A percentile compares a stretch with the other conserved stretches of the same genome.
These are phyloP conservation scores for Retiboletus flavoniger DNA, from an alignment of 1,284 basidiomycete genomes.

Conservation along the genomic window DNA sequence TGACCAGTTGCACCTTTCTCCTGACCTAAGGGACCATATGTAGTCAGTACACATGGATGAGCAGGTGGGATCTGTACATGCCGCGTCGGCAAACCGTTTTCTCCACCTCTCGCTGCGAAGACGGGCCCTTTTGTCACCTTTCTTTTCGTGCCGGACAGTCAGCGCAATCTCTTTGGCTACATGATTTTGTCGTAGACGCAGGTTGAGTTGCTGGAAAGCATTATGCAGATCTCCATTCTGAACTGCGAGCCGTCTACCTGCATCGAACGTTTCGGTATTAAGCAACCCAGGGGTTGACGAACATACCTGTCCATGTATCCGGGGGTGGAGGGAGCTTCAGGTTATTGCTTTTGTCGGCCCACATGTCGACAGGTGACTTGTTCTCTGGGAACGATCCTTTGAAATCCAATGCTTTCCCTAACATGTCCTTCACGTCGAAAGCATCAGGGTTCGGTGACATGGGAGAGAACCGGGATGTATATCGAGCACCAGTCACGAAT, in stretches of 20 bases:
- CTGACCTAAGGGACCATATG: conserved; percentile 42
- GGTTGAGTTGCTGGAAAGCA: conserved; percentile 51
- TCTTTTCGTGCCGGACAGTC: conserved; percentile 60
- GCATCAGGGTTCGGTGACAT: background rate
- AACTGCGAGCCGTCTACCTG: conserved; percentile 46
- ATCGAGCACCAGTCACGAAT: conserved; percentile 9
- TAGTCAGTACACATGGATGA: conserved; percentile 12
- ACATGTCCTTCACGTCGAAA: conserved; percentile 19
- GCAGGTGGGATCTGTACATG: conserved; percentile 17
- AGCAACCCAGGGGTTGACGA: background rate
- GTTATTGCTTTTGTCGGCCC: conserved; percentile 35
- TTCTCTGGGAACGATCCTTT: conserved; percentile 13
- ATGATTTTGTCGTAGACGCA: conserved; percentile 55
- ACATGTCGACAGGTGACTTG: conserved; percentile 36
- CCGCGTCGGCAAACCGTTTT: conserved; percentile 38
- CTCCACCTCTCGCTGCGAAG: conserved; percentile 39
- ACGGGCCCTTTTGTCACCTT: conserved; percentile 36
- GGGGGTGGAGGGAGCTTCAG: conserved; percentile 26
- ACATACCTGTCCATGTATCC: conserved; percentile 33
- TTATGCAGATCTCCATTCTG: conserved; percentile 33
- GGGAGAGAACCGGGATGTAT: conserved; percentile 8
- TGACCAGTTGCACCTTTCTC: conserved; percentile 51
- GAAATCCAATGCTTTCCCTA: conserved; percentile 19
- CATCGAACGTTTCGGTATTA: conserved; percentile 7
- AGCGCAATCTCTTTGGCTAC: conserved; percentile 52